These are phyloP conservation scores for Xylariaceae sp. DNA, from an alignment of 2,329 filamentous ascomycete species.

Conservation along the genomic window DNA sequence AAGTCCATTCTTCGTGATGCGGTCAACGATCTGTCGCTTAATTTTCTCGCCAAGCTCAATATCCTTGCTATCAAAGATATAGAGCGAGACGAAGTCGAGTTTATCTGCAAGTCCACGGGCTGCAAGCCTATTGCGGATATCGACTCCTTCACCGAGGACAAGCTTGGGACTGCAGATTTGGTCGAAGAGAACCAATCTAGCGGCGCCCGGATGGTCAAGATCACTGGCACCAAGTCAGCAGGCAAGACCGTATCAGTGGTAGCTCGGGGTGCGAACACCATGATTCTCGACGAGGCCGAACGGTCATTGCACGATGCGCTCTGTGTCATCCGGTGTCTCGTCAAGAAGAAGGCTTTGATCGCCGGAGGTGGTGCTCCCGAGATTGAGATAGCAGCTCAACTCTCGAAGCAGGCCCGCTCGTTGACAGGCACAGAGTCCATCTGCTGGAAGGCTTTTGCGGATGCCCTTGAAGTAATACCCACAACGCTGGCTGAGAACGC, in stretches of 20 bases:
- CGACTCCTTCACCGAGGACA: constrained; percentile 98
- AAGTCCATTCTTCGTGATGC: constrained; percentile 97
- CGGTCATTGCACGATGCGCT: constrained; percentile 95
- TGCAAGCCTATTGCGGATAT: constrained; percentile 99
- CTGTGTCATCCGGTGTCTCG: constrained; percentile 92
- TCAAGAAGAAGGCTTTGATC: constrained; percentile 99
- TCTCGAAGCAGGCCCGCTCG: constrained; percentile 76
- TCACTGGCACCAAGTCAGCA: constrained; percentile 81
- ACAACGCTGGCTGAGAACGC: constrained; percentile 97
- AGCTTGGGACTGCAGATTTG: constrained; percentile 88
- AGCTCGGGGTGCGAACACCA: constrained; percentile 85
- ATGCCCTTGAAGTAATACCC: constrained; percentile 94
- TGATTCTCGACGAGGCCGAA: constrained; percentile 96
- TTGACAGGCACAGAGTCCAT: constrained; percentile 91
- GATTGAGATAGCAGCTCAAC: constrained; percentile 87
- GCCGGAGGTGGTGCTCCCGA: constrained; percentile 95
- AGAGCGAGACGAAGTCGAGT: constrained; percentile 97
- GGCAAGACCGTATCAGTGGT: constrained; percentile 92
- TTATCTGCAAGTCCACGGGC: constrained; percentile 97
- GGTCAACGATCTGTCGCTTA: constrained; percentile 93
- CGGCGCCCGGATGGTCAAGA: constrained; percentile 89
- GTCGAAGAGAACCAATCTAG: constrained; percentile 87
- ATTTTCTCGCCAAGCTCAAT: constrained; percentile 95
- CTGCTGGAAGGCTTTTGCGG: constrained; percentile 98
- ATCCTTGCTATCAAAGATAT: constrained; percentile 97